phyloP scores from a whole-genome alignment of 2,329 filamentous ascomycete genomes.

The Beauveria medogensis region DNA sequence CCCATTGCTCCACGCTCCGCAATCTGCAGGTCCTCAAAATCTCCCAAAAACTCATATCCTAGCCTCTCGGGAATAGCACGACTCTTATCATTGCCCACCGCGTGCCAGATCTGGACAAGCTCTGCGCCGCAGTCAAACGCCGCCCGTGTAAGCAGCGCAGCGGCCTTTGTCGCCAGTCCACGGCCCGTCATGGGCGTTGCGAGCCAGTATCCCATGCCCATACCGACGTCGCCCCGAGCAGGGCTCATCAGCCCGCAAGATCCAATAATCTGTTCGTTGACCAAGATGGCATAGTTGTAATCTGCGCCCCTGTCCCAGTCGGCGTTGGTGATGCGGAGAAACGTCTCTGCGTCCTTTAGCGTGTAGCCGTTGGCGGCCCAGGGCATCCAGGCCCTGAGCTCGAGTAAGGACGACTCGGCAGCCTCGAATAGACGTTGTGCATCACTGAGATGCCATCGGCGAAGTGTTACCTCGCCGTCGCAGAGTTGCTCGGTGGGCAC shows the following conservation, averaged over 20 bases:
- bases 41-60: slow-evolving; percentile 9
- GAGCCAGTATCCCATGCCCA: slow-evolving; percentile 17
- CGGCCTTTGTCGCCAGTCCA: slow-evolving; percentile 14
- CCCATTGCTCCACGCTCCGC: neutral
- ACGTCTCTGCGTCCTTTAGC: slow-evolving; percentile 7
- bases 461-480: slow-evolving; percentile 12
- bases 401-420: slow-evolving; percentile 11
- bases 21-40: neutral
- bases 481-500: slow-evolving; percentile 7
- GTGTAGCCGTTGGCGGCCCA: slow-evolving; percentile 15
- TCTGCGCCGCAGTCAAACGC: slow-evolving; percentile 14
- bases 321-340: slow-evolving; percentile 2
- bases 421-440: slow-evolving; percentile 6
- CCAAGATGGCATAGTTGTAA: slow-evolving; percentile 14
- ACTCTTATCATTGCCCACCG: slow-evolving; percentile 12
- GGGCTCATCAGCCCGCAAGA: slow-evolving; percentile 13
- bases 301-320: slow-evolving; percentile 11
- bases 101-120: slow-evolving; percentile 14
- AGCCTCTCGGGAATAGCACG: slow-evolving; percentile 10
- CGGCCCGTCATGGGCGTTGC: slow-evolving; percentile 13
- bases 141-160: slow-evolving; percentile 10
- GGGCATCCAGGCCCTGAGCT: slow-evolving; percentile 16
- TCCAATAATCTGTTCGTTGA: slow-evolving; percentile 7
- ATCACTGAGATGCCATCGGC: slow-evolving; percentile 14
- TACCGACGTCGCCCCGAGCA: neutral